phyloP scores from a whole-genome alignment of 2,329 filamentous ascomycete species.

The Tolypocladium pustulatum region DNA sequence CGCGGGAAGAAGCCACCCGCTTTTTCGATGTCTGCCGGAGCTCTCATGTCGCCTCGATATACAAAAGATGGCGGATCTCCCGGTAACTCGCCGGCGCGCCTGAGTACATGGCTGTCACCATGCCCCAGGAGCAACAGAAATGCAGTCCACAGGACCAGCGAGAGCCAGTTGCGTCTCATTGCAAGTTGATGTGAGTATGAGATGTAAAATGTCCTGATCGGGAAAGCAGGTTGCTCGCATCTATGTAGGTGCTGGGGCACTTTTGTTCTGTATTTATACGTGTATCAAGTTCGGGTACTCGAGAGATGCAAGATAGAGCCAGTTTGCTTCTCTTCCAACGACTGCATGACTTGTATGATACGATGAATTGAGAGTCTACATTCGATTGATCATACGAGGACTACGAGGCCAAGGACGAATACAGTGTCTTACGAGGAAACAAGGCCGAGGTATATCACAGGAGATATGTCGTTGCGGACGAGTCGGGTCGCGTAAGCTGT shows the following conservation, averaged over 20 bases:
- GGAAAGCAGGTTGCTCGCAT: neutral
- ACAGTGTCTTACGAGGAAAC: too few relatives aligned
- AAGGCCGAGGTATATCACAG: too few relatives aligned
- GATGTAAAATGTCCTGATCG: neutral
- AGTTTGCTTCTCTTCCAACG: neutral
- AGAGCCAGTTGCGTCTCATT: neutral
- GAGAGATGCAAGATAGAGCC: neutral
- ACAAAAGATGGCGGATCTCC: neutral
- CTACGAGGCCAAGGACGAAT: too few relatives aligned
- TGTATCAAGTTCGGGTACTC: too few relatives aligned
- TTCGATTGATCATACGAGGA: neutral
- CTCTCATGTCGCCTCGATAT: neutral
- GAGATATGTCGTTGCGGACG: too few relatives aligned
- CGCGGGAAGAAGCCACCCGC: neutral
- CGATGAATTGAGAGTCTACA: neutral
- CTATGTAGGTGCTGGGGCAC: neutral
- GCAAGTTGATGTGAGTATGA: neutral
- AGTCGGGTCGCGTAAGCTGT: too few relatives aligned
- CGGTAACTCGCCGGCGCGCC: neutral
- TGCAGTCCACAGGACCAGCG: neutral
- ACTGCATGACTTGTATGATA: neutral
- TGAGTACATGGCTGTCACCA: neutral
- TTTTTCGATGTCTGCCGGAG: neutral
- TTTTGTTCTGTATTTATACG: neutral
- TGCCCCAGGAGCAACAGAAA: neutral